Conservation (phyloP, 2,329 filamentous ascomycete genomes). For the Aspergillus nomiae region DNA sequence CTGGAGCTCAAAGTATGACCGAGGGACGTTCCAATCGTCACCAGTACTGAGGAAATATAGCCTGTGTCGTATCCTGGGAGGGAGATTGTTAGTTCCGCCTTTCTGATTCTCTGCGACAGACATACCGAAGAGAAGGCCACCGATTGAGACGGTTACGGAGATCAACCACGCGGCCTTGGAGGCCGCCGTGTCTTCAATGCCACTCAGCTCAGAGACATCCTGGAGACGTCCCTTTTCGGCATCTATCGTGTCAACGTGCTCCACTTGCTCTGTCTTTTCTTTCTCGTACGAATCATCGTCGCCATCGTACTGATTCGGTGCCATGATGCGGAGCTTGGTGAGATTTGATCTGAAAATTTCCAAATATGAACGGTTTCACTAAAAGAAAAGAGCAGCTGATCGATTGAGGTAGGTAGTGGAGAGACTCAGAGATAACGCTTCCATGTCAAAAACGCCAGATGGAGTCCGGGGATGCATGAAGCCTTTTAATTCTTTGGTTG, state of each 20-base stretch:
- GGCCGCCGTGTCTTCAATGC: neutral
- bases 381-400: neutral
- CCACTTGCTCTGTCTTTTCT: neutral
- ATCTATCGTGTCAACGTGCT: neutral
- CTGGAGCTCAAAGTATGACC: slow-evolving; percentile 38
- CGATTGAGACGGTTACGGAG: neutral
- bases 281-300: neutral
- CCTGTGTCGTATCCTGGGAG: slow-evolving; percentile 47
- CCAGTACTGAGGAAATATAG: slow-evolving; percentile 48
- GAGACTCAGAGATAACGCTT: neutral
- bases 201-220: neutral
- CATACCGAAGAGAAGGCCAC: neutral
- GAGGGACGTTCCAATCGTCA: slow-evolving; percentile 37
- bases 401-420: too few species aligned
- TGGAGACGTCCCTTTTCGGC: neutral
- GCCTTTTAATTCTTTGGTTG: neutral
- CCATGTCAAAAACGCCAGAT: neutral
- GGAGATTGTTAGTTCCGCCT: neutral
- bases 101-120: neutral
- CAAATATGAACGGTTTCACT: neutral
- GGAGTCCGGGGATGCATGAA: neutral
- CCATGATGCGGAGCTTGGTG: neutral
- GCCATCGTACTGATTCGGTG: neutral
- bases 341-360: too few species aligned
- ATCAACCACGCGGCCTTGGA: neutral